Percentiles rank a stretch among this genome's conserved stretches.
phyloP scores from a whole-genome alignment of 2,329 filamentous ascomycete species.

The Xylaria sp. region DNA sequence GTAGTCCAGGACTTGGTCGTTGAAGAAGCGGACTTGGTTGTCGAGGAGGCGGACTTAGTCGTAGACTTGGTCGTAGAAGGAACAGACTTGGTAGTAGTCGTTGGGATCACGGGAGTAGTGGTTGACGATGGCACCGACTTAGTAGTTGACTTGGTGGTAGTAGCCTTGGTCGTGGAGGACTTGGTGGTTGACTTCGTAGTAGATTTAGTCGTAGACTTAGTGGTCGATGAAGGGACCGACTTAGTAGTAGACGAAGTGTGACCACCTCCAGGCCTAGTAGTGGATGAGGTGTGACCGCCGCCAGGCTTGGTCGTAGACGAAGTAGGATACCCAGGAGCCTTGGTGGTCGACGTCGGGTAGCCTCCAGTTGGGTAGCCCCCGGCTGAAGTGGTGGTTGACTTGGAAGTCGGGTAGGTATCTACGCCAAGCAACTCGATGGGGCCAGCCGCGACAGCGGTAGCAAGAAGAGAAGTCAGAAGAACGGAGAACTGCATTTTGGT shows the following conservation, averaged over 20 bases:
- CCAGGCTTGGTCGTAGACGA: background rate
- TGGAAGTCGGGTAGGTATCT: background rate
- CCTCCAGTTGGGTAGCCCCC: background rate
- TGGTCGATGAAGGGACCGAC: background rate
- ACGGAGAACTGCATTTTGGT: constrained; percentile 15
- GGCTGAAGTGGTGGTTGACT: background rate
- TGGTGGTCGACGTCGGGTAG: background rate
- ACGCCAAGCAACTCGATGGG: constrained; percentile 3
- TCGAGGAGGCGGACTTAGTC: background rate
- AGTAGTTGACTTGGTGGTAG: background rate
- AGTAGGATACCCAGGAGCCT: too few species aligned
- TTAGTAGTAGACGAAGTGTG: background rate
- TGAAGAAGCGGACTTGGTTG: background rate
- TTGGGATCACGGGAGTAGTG: too few species aligned
- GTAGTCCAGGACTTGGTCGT: background rate
- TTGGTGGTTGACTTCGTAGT: background rate
- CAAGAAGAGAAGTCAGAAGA: constrained; percentile 8
- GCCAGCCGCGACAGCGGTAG: constrained; percentile 5
- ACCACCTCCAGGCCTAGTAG: background rate
- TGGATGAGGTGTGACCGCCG: background rate
- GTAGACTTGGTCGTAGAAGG: background rate
- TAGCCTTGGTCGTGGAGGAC: background rate
- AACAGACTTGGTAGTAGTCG: background rate
- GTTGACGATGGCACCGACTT: too few species aligned
- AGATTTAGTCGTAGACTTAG: background rate